A percentile compares a stretch with the other conserved stretches of the same genome.
Evolutionary conservation across 75 land plant genomes (phyloP).

Genomic region (Cunninghamia lanceolata): DNA sequence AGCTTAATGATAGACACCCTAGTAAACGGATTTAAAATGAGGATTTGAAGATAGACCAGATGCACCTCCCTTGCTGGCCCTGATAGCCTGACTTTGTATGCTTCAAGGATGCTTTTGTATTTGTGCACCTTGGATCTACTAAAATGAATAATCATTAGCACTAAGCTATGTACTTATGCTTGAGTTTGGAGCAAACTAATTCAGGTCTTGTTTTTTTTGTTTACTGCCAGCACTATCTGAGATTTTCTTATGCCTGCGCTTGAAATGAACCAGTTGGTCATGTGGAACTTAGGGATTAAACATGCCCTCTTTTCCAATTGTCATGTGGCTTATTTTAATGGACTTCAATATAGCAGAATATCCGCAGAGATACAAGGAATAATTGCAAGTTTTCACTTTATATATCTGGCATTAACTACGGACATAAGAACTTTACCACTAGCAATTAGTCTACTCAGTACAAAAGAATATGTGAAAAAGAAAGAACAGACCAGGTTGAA

Average conservation of each 20-base stretch:
- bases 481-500: too few species aligned
- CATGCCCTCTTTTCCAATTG: background rate
- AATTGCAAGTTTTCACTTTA: background rate
- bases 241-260: background rate
- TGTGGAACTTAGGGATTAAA: background rate
- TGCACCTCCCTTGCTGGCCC: background rate
- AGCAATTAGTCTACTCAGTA: background rate
- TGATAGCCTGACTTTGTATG: background rate
- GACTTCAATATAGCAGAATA: too few species aligned
- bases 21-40: background rate
- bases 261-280: background rate
- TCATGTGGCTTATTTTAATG: background rate
- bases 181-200: background rate
- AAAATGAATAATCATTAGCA: background rate
- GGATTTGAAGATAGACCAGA: background rate
- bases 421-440: background rate
- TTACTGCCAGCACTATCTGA: background rate
- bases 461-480: background rate
- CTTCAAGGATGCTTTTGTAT: background rate
- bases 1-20: background rate
- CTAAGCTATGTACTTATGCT: background rate
- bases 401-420: background rate
- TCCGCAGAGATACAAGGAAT: background rate
- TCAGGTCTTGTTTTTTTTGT: background rate
- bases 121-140: background rate